Conservation (phyloP, 306 rosid species). For the Rubus idaeus region DNA sequence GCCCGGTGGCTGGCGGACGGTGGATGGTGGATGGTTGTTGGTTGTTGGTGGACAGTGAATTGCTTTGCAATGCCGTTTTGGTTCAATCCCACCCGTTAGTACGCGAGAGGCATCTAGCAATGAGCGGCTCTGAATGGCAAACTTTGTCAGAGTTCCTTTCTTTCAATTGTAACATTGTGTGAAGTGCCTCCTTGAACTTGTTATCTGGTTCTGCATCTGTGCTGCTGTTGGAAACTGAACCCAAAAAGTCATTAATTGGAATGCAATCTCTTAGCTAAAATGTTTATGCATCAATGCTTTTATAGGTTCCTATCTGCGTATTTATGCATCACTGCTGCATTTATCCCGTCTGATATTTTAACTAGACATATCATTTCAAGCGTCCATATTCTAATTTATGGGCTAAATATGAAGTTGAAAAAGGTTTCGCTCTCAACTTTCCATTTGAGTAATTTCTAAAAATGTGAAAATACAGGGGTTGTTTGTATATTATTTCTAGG, state of each 20-base stretch:
- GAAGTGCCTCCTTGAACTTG: slow-evolving; percentile 35
- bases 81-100: slow-evolving; percentile 16
- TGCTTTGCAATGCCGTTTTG: slow-evolving; percentile 20
- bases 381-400: neutral
- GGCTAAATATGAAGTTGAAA: too few species aligned
- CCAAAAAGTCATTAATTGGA: neutral
- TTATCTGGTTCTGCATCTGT: slow-evolving; percentile 32
- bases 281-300: neutral
- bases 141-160: slow-evolving; percentile 29
- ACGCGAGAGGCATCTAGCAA: slow-evolving; percentile 18
- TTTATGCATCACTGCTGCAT: neutral
- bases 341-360: neutral
- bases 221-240: slow-evolving; percentile 5
- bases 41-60: slow-evolving; percentile 8
- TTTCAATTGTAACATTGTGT: slow-evolving; percentile 33
- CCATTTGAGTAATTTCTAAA: too few species aligned
- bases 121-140: slow-evolving; percentile 25
- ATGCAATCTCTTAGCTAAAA: neutral
- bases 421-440: too few species aligned
- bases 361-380: neutral
- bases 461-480: too few species aligned
- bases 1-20: slow-evolving; percentile 15
- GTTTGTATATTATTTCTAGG: too few species aligned
- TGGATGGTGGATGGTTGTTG: neutral
- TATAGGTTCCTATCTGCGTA: neutral